phyloP scores from a whole-genome alignment of 208 protist genomes.

The Kentomonas sorsogonicus region DNA sequence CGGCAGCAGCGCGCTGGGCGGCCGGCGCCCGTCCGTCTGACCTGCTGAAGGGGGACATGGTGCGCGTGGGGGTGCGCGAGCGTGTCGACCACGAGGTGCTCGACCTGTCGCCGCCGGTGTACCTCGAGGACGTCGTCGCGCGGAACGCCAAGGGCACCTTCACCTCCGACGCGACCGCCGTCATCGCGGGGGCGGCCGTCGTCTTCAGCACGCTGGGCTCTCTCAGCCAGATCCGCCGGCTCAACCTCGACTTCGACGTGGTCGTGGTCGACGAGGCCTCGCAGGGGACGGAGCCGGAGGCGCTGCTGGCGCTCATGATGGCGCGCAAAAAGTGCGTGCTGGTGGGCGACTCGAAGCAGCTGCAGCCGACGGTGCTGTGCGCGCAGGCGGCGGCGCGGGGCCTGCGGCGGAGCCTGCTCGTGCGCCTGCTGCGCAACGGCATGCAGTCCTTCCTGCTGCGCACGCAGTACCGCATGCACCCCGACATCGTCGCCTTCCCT shows the following conservation, averaged over 20 bases:
- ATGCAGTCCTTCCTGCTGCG: conserved; percentile 57
- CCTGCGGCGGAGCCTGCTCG: conserved; percentile 59
- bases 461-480: conserved; percentile 90
- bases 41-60: conserved; percentile 16
- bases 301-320: conserved; percentile 66
- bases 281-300: conserved; percentile 85
- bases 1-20: not conserved
- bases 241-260: conserved; percentile 47
- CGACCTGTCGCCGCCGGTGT: conserved; percentile 33
- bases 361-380: conserved; percentile 86
- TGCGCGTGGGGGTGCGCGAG: conserved; percentile 68
- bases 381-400: conserved; percentile 41
- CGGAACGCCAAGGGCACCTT: conserved; percentile 7
- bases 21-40: not conserved
- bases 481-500: conserved; percentile 79
- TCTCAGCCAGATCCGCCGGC: conserved; percentile 47
- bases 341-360: conserved; percentile 87
- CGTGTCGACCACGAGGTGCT: conserved; percentile 59
- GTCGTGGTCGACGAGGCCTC: conserved; percentile 92
- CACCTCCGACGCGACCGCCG: not conserved
- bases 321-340: conserved; percentile 53
- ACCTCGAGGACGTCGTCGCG: conserved; percentile 53
- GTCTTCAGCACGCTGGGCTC: conserved; percentile 81
- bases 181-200: conserved; percentile 5
- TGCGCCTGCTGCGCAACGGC: conserved; percentile 64